Base-by-base conservation (phyloP, 192 early-diverging fungal species). In the Coemansia sp. region DNA sequence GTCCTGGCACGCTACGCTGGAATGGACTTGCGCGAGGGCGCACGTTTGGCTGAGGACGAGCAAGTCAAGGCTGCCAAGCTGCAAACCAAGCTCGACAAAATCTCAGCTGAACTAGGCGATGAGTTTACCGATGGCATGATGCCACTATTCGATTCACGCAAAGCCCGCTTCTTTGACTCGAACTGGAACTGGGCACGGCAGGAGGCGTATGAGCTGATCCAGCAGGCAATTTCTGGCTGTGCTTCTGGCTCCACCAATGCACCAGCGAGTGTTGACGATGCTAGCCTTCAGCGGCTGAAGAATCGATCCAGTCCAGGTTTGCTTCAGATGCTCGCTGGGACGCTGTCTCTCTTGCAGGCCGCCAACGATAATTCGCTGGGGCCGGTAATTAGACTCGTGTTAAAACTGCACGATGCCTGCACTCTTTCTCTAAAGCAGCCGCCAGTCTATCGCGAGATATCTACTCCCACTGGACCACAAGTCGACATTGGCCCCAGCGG, bases 161-260 rank as follows among this genome's bases (percentile, higher is more conserved):
- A 94, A 84, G 92, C 90, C 34, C 89, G 95, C 53, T 82, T 66
- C 15, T 97, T 92, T 71, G 93, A 97, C 66, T 97, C 95, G 34
- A 88, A 88, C 87, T 97, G 95, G 95, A 95, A 97, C 84, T 97
- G 95, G 94, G 84, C 92, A 61, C 73, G 50, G 64, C 86, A 93
- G 55, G 74, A 52, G 34, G 69, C 30, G 62, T 85, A 58, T 74
- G 68, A 43, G 32, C 55, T 59, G 39, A 92, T 91, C 68, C 95
- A 93, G 67, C 90, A 91, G 71, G 87, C 91, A 39, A 86, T 95
- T 88, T 74, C 91, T 88, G 64, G 83, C 87, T 65, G 49, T 22
- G 1, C n/a, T 29, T 0, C 16, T 35, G 55, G 55, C 12, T 58
- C 32, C 12, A 5, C 32, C 8, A 82, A 87, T 39, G 86, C 90